Percentiles rank a stretch among this genome's conserved stretches.
Conservation (phyloP, 108 stramenopile genomes). For the Nannochloropsis granulata region DNA sequence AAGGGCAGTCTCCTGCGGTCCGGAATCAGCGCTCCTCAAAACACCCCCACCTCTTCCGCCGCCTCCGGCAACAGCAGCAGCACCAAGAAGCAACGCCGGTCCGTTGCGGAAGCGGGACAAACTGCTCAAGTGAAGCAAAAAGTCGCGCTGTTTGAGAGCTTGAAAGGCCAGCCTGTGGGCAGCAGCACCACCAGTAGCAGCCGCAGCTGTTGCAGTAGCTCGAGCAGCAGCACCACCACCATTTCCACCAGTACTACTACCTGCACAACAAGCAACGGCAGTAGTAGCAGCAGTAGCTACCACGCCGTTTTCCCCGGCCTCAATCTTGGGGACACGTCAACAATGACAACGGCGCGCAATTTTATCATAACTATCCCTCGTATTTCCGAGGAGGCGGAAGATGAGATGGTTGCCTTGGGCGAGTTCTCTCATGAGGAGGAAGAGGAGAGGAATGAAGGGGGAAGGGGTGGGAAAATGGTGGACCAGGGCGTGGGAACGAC, state of each 20-base stretch:
- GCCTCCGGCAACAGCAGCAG: not conserved
- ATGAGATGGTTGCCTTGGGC: not conserved
- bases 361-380: not conserved
- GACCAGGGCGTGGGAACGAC: not conserved
- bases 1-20: not conserved
- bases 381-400: not conserved
- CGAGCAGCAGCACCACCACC: not conserved
- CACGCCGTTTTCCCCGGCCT: not conserved
- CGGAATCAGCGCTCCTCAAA: not conserved
- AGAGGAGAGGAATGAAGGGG: not conserved
- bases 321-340: not conserved
- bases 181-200: too few relatives aligned
- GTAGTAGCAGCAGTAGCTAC: not conserved
- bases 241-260: not conserved
- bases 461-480: not conserved
- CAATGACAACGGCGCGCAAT: not conserved
- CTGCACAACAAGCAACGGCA: not conserved
- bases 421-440: not conserved
- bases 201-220: too few relatives aligned
- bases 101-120: not conserved
- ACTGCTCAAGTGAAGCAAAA: not conserved
- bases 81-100: not conserved
- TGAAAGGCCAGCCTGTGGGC: not conserved
- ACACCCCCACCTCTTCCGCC: not conserved
- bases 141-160: not conserved